These are phyloP conservation scores for Kwoniella sp. DNA, from an alignment of 768 basidiomycete species.

Conservation along the genomic window DNA sequence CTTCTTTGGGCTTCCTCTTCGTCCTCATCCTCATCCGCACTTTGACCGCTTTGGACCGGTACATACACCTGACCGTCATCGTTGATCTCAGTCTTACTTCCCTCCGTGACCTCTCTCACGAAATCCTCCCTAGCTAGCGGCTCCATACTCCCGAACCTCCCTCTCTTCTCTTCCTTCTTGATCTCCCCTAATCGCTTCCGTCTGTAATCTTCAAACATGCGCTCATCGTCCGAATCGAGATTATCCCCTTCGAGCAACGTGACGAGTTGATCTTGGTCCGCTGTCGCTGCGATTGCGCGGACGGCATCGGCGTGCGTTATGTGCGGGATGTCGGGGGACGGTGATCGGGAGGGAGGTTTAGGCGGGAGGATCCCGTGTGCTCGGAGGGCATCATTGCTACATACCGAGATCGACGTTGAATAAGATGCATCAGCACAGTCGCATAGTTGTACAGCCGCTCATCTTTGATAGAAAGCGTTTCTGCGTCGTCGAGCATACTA, in stretches of 20 bases:
- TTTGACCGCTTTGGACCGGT: constrained; percentile 34
- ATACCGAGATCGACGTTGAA: background rate
- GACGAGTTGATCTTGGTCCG: constrained; percentile 59
- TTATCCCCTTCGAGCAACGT: constrained; percentile 75
- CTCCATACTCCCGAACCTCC: constrained; percentile 76
- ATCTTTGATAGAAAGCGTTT: too few species aligned
- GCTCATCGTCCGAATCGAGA: constrained; percentile 73
- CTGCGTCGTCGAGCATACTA: background rate
- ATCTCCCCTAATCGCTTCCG: constrained; percentile 69
- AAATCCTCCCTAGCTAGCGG: constrained; percentile 93
- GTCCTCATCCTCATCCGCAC: constrained; percentile 31
- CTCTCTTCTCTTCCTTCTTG: constrained; percentile 63
- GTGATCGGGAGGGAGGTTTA: constrained; percentile 65
- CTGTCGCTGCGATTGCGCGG: constrained; percentile 42
- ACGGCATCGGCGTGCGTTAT: constrained; percentile 61
- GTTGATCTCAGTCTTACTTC: constrained; percentile 70
- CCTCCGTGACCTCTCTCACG: constrained; percentile 91
- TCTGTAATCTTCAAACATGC: constrained; percentile 69
- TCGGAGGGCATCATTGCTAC: constrained; percentile 87
- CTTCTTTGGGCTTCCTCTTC: constrained; percentile 29
- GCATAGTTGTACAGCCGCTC: too few species aligned
- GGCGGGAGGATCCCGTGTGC: constrained; percentile 90
- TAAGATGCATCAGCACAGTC: background rate
- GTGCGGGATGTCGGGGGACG: constrained; percentile 77
- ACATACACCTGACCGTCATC: constrained; percentile 62